Evolutionary conservation across 352 stramenopile species (phyloP), one percentile per base, ranked within the genome.

Genomic region (Pythium insidiosum): DNA sequence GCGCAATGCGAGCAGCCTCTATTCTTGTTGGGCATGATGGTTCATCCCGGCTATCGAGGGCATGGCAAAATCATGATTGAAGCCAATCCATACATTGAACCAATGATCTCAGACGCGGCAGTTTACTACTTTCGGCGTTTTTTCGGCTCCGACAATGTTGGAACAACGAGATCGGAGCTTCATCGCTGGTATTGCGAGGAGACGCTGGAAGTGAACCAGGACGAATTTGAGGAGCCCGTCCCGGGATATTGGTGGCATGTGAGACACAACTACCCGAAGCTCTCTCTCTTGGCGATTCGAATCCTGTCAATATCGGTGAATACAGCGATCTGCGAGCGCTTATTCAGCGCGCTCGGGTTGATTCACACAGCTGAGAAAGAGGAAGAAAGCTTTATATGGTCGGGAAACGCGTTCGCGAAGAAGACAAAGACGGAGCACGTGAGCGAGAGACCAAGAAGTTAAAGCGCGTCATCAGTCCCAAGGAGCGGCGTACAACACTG

Each of bases 111-210:
- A 25, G 40, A 47, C 20, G 26, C 30, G 5, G 40, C 40, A 26
- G 40, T 47, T n/a, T 47, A 47, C 40, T 47, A 47, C 28, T 37
- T 37, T 25, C 40, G 40, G 15, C 40, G 40, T 13, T 33, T 47
- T 23, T 24, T 47, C 25, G 40, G 28, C 13, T 10, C 20, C 6
- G 40, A 38, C 28, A 37, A 38, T n/a, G n/a, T n/a, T 20, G 28
- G 25, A 6, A 26, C 21, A 13, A 13, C 23, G 6, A 5, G 18
- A 9, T 7, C 15, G 5, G 35, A 41, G 5, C 6, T 41, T 7
- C 5, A 21, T 6, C 5, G 9, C 5, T 41, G 21, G 18, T 10
- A 16, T 20, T 11, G 11, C 18, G 7, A n/a, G 7, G 13, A 21
- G 6, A 39, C 9, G 18, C 34, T 20, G 6, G 34, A 39, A 39